These are phyloP conservation scores for Flaveria floridana DNA, from an alignment of 140 eudicot genomes.

Conservation along the genomic window DNA sequence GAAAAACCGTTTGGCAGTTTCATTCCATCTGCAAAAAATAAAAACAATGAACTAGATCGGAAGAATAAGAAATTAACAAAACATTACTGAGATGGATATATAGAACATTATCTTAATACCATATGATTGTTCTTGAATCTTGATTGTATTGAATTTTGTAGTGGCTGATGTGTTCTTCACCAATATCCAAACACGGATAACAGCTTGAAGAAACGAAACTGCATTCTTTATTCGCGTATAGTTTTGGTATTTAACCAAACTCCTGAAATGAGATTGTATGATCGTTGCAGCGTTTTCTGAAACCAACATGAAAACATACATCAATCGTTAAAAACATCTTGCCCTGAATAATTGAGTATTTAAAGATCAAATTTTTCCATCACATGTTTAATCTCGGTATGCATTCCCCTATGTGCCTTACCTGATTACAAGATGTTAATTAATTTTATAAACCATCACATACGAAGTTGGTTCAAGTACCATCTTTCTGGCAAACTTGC, in stretches of 20 bases:
- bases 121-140: constrained; percentile 28
- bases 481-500: not conserved
- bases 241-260: constrained; percentile 36
- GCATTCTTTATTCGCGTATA: constrained; percentile 43
- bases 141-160: constrained; percentile 21
- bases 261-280: constrained; percentile 62
- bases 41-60: constrained; percentile 23
- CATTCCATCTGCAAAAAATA: constrained; percentile 36
- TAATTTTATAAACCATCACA: not conserved
- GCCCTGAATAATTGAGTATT: not conserved
- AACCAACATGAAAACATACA: constrained; percentile 21
- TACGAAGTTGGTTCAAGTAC: not conserved
- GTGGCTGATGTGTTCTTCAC: constrained; percentile 33
- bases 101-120: not conserved
- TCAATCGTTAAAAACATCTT: constrained; percentile 18
- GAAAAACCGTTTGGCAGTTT: constrained; percentile 32
- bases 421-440: not conserved
- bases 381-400: not conserved
- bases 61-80: constrained; percentile 7
- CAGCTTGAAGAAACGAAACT: constrained; percentile 46
- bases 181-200: constrained; percentile 47
- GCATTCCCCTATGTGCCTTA: not conserved
- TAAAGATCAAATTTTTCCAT: not conserved
- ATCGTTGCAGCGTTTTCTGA: constrained; percentile 68
- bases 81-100: not conserved